These are phyloP conservation scores for Boletus sp. DNA, from an alignment of 768 basidiomycete species.

Conservation along the genomic window DNA sequence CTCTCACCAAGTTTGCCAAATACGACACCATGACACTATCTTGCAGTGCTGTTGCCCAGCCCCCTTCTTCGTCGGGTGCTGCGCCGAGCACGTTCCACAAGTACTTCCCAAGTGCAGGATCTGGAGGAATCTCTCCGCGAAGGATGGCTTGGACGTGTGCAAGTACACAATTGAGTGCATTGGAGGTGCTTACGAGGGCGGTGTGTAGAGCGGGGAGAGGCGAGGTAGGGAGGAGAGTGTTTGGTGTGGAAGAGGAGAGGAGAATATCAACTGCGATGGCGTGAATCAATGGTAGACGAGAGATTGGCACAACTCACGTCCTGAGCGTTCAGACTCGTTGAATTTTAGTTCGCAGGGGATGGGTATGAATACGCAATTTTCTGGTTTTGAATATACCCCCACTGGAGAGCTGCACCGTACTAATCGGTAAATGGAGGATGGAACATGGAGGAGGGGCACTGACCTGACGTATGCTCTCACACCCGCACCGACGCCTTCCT, in stretches of 20 bases:
- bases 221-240: slow-evolving; percentile 40
- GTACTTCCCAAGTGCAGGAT: slow-evolving; percentile 85
- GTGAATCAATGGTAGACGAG: slow-evolving; percentile 4
- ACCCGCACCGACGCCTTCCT: slow-evolving; percentile 59
- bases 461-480: slow-evolving; percentile 88
- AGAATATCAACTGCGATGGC: slow-evolving; percentile 69
- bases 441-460: slow-evolving; percentile 15
- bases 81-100: slow-evolving; percentile 81
- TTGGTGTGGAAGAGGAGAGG: slow-evolving; percentile 46
- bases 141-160: slow-evolving; percentile 80
- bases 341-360: slow-evolving; percentile 85
- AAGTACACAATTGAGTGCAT: slow-evolving; percentile 83
- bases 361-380: slow-evolving; percentile 93
- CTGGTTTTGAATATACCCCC: slow-evolving; percentile 83
- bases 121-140: slow-evolving; percentile 71
- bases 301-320: slow-evolving; percentile 52
- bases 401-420: slow-evolving; percentile 65
- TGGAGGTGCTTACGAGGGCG: slow-evolving; percentile 63
- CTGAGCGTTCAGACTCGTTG: slow-evolving; percentile 79
- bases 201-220: slow-evolving; percentile 51
- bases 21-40: slow-evolving; percentile 95
- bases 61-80: slow-evolving; percentile 69
- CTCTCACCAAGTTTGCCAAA: slow-evolving; percentile 86
- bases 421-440: slow-evolving; percentile 10
- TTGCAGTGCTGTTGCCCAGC: slow-evolving; percentile 77